Percentiles rank a stretch among this genome's conserved stretches.
Evolutionary conservation across 1,284 basidiomycete species (phyloP).

Genomic region (Phellinidium pouzarii): DNA sequence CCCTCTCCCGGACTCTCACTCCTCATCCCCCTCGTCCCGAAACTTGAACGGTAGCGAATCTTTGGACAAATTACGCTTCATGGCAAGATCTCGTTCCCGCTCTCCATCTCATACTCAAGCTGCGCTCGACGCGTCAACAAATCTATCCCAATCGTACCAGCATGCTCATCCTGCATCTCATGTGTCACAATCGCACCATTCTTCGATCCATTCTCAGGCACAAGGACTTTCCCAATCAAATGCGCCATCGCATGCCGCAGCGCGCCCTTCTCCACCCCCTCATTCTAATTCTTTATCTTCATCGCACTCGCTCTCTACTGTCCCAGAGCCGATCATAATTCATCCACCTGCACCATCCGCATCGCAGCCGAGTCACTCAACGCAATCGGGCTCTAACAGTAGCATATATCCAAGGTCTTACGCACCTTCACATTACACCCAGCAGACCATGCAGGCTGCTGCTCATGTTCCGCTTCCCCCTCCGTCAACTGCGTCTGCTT

Average conservation of each 20-base stretch:
- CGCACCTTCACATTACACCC: background rate
- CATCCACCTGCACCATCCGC: slow-evolving; percentile 10
- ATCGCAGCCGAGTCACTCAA: background rate
- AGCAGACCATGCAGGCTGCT: background rate
- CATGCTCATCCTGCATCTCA: background rate
- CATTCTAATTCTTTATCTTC: slow-evolving; percentile 1
- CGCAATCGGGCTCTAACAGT: background rate
- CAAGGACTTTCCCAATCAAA: slow-evolving; percentile 1
- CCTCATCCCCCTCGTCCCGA: slow-evolving; percentile 4
- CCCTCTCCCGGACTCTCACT: slow-evolving; percentile 10
- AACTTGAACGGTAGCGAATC: background rate
- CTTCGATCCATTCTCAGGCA: background rate
- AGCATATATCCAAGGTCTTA: background rate
- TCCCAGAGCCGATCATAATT: slow-evolving; percentile 12
- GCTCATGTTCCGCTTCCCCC: slow-evolving; percentile 6
- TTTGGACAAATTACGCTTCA: background rate
- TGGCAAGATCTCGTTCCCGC: background rate
- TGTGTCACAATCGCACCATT: background rate
- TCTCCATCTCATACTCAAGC: background rate
- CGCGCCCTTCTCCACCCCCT: background rate
- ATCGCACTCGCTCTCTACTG: background rate
- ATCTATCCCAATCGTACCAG: background rate
- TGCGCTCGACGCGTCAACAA: background rate
- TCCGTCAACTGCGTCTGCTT: slow-evolving; percentile 4
- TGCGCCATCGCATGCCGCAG: background rate